Conservation (phyloP, 129 eudicot genomes). For the Glebionis coronaria region DNA sequence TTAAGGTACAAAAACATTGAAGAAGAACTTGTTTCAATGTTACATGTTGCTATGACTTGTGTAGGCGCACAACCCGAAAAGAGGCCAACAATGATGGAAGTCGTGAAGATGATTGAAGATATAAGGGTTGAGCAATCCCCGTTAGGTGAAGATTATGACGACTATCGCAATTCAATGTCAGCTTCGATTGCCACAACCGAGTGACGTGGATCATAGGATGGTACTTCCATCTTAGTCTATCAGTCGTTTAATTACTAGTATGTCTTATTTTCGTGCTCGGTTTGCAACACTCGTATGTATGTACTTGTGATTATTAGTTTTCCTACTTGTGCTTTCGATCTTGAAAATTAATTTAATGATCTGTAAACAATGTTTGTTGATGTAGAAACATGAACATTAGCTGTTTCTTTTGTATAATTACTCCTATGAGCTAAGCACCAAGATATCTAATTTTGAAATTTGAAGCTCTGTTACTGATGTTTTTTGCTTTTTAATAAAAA, state of each 20-base stretch:
- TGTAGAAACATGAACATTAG: neutral
- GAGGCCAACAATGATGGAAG: conserved; percentile 82
- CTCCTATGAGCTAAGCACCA: neutral
- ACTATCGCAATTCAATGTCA: conserved; percentile 78
- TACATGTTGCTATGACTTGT: conserved; percentile 93
- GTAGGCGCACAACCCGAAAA: conserved; percentile 74
- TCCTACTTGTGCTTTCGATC: conserved; percentile 18
- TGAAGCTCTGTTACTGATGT: neutral
- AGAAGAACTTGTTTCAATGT: conserved; percentile 87
- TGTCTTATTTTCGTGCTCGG: conserved; percentile 19
- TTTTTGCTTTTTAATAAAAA: neutral
- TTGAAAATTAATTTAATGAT: conserved; percentile 11
- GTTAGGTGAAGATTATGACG: conserved; percentile 83
- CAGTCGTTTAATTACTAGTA: conserved; percentile 22
- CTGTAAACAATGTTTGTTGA: neutral
- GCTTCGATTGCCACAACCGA: conserved; percentile 73
- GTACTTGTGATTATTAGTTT: conserved; percentile 18
- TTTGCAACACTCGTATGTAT: conserved; percentile 21
- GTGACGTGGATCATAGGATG: conserved; percentile 25
- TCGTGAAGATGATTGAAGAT: conserved; percentile 82
- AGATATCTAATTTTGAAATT: neutral
- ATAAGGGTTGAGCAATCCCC: conserved; percentile 98
- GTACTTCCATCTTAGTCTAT: conserved; percentile 28
- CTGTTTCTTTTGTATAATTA: neutral
- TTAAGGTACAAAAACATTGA: conserved; percentile 95